These are phyloP conservation scores for Epichloe gansuensis DNA, from an alignment of 2,329 filamentous ascomycete species.

Conservation along the genomic window DNA sequence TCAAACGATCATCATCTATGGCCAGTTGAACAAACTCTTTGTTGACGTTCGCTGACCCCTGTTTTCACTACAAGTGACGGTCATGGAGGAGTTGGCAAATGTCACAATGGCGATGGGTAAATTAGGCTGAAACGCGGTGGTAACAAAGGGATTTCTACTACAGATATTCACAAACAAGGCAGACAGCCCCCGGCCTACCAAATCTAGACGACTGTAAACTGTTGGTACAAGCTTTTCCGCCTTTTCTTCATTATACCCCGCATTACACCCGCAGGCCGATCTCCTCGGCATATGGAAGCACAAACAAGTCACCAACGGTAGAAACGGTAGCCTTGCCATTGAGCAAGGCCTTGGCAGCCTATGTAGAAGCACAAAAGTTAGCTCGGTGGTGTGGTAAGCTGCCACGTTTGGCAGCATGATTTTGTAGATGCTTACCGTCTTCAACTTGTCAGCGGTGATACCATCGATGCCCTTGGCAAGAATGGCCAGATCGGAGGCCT, in stretches of 20 bases:
- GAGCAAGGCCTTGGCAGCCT: conserved; percentile 82
- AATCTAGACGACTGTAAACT: conserved; percentile 27
- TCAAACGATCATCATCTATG: not conserved
- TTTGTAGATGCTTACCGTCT: conserved; percentile 52
- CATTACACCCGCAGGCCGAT: conserved; percentile 87
- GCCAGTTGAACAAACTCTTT: not conserved
- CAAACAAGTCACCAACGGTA: conserved; percentile 80
- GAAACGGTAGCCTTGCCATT: conserved; percentile 82
- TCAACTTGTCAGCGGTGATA: conserved; percentile 74
- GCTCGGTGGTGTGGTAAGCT: conserved; percentile 7
- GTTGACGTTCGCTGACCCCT: not conserved
- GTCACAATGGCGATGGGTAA: not conserved
- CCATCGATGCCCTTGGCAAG: conserved; percentile 66
- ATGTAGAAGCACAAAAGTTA: conserved; percentile 25
- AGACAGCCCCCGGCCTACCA: conserved; percentile 15
- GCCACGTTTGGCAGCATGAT: not conserved
- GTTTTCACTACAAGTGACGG: not conserved
- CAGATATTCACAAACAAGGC: conserved; percentile 32
- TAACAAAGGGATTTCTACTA: conserved; percentile 30
- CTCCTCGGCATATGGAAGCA: conserved; percentile 86
- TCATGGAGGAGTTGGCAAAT: not conserved
- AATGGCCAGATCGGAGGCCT: conserved; percentile 73
- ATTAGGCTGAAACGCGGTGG: conserved; percentile 6
- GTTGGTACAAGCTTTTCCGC: conserved; percentile 30
- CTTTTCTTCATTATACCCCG: conserved; percentile 14